A percentile compares a stretch with the other conserved stretches of the same genome.
phyloP scores from a whole-genome alignment of 225 moss, liverwort and hornwort genomes.

The Polytrichum commune region DNA sequence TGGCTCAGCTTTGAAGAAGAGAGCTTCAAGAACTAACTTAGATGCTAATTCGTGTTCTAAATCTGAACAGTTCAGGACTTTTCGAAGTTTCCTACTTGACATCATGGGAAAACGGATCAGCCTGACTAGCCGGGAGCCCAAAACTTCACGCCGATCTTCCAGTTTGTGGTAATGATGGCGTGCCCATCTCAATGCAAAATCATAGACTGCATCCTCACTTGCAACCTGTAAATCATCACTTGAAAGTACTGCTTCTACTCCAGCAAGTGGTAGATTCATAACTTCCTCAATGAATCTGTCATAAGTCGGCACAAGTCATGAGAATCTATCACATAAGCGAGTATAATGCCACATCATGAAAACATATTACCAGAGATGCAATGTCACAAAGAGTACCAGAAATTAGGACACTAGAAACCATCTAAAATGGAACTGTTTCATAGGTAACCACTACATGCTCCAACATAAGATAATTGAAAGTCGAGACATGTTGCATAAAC shows the following conservation, averaged over 20 bases:
- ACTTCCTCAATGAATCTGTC: constrained; percentile 81
- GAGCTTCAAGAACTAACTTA: constrained; percentile 82
- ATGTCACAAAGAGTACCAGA: neutral
- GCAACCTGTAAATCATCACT: constrained; percentile 97
- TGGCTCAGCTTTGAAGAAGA: constrained; percentile 88
- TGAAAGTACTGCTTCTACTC: constrained; percentile 92
- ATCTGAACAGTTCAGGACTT: constrained; percentile 90
- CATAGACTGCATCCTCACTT: constrained; percentile 96
- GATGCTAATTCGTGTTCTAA: constrained; percentile 90
- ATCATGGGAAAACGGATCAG: constrained; percentile 99
- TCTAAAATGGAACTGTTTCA: too few species aligned
- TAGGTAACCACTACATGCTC: too few species aligned
- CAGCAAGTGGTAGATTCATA: constrained; percentile 87
- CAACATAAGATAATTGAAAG: neutral
- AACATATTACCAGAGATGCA: neutral
- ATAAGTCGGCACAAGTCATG: neutral
- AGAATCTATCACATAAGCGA: neutral
- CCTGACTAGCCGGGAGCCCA: constrained; percentile 80
- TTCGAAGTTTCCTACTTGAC: constrained; percentile 93
- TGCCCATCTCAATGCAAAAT: constrained; percentile 92
- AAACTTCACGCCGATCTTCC: constrained; percentile 88
- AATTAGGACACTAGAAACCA: too few species aligned
- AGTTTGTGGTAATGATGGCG: constrained; percentile 77
- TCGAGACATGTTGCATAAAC: neutral
- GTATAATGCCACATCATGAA: too few species aligned